Base-by-base conservation (phyloP, 495 filamentous ascomycete species). In the Aspergillus sparsus region DNA sequence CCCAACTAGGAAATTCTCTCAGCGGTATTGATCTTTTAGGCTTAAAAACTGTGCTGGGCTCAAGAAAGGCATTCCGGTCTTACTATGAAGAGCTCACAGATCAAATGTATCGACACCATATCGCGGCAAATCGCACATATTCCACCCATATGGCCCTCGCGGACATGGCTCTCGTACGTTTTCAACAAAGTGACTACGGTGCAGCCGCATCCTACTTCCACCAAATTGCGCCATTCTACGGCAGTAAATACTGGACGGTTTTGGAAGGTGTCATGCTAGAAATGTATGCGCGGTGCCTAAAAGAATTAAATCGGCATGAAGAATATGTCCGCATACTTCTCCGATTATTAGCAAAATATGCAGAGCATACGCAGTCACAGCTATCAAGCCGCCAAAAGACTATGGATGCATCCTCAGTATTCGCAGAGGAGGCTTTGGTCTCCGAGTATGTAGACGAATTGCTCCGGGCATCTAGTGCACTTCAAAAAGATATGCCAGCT, bases 91-190 rank as follows among this genome's bases (percentile, higher is more conserved):
- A 83, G 9, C 79, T 89, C 2, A 88, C 87, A 8, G 87, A 89
- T 63, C 85, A 84, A 52, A 82, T 87, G 46, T 77, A 89, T n/a
- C 84, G 87, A 2, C 87, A 90, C 71, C 90, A 89, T 68, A 83
- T 85, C 35, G 80, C 91, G 7, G 93, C 91, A 11, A 88, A 86
- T 42, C 87, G 90, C 61, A 77, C 74, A 2, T 89, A 94, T 62
- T 89, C 89, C 16, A 86, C 87, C 0, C 87, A 95, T 62, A 80
- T 84, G 35, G 85, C 87, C 46, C 85, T 93, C 71, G 89, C 91
- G 13, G 94, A 98, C 70, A 82, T 98, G 31, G 94, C 94, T 6
- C 80, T 91, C 10, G 75, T 96, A 53, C 89, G 91, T 73, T 95
- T 87, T 76, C 84, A 78, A 60, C 85, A 77, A 55, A 67, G 58